Base-by-base conservation (phyloP, 805 yeast species). In the Metschnikowia drakensbergensis region DNA sequence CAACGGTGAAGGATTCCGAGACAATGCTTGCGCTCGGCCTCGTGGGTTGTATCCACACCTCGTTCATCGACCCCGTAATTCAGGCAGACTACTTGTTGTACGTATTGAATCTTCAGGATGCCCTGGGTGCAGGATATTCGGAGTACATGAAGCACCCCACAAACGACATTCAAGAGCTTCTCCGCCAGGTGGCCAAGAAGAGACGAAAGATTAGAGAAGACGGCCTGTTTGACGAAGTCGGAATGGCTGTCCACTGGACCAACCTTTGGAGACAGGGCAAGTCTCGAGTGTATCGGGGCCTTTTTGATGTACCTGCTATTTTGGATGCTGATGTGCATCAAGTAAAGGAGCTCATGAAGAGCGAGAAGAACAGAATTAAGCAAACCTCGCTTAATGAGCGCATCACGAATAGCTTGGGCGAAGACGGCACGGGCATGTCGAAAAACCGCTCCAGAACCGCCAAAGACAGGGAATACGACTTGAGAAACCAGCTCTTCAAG, bases 21-120 rank as follows among this genome's bases (percentile, higher is more conserved):
- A 81, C 89, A 1, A 88, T 91, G 94, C 69, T 92, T 25, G 77
- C 83, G 2, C 71, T 91, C 34, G 75, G 87, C 1, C 66, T 90
- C 17, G 81, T 86, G 33, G 95, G 96, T 1, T 84, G 94, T 42
- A 85, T 91, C 5, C 82, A 82, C 49, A 70, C 79, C 4, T 76
- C 77, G 11, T 71, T 79, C n/a, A 77, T 89, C 11, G 97, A 91
- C 61, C 96, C 96, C 0, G 82, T 86, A 3, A 77, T 88, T 30
- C 87, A 85, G 46, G 96, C 96, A 0, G 98, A 92, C 62, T 92
- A 86, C 63, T 67, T 92, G 32, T 71, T 92, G 28, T 94, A 74
- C 58, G 67, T 86, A 23, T 68, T 91, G 67, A 92, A 94, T 60
- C 62, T 83, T 13, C 85, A 80, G 52, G 80, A 77, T 49, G 71